phyloP scores from a whole-genome alignment of 1,139 yeast species.

The Eremothecium coryli region DNA sequence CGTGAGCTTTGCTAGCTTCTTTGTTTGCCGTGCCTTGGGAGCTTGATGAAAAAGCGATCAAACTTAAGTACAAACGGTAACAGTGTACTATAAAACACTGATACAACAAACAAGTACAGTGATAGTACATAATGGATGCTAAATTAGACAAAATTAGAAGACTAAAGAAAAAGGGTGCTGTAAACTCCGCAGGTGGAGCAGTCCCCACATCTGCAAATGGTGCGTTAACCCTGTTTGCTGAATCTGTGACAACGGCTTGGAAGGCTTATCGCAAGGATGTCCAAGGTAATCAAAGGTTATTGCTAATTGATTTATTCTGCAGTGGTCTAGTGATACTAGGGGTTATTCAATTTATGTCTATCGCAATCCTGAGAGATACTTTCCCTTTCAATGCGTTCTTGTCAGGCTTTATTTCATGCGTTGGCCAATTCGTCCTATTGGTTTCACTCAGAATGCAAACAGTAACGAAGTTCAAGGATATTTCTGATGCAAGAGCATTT shows the following conservation, averaged over 20 bases:
- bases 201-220: not conserved
- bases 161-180: constrained; percentile 6
- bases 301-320: constrained; percentile 70
- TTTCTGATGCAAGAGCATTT: constrained; percentile 72
- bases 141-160: not conserved
- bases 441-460: constrained; percentile 72
- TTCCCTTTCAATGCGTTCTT: constrained; percentile 96
- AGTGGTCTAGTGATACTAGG: constrained; percentile 69
- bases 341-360: constrained; percentile 66
- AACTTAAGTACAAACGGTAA: too few relatives aligned
- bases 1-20: too few relatives aligned
- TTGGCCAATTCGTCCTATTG: constrained; percentile 89
- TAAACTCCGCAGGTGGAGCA: not conserved
- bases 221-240: constrained; percentile 37
- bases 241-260: constrained; percentile 42
- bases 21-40: too few relatives aligned
- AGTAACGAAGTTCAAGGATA: constrained; percentile 39
- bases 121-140: too few relatives aligned
- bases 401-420: constrained; percentile 87
- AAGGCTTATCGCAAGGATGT: constrained; percentile 36
- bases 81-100: too few relatives aligned
- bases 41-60: too few relatives aligned
- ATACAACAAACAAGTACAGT: too few relatives aligned
- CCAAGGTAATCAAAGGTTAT: constrained; percentile 34
- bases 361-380: constrained; percentile 60